These are phyloP conservation scores for Chimonanthus praecox DNA, from an alignment of 164 flowering plant genomes.

Conservation along the genomic window DNA sequence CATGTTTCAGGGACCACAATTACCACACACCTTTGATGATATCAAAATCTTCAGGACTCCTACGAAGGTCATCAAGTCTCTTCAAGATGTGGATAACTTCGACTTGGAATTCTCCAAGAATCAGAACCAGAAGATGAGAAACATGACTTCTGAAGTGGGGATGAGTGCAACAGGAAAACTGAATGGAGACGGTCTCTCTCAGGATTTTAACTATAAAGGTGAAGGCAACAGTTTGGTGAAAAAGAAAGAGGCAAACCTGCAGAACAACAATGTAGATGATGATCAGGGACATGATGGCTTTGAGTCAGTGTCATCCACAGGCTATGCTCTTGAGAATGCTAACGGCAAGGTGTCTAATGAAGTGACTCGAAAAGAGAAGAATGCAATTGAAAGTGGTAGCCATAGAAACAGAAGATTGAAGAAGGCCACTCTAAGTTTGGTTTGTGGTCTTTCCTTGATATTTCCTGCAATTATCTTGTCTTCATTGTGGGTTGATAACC, in stretches of 20 bases:
- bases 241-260: background rate
- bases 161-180: constrained; percentile 32
- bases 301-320: constrained; percentile 65
- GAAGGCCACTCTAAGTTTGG: constrained; percentile 19
- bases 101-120: constrained; percentile 30
- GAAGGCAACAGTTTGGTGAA: constrained; percentile 13
- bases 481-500: constrained; percentile 23
- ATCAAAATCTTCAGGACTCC: constrained; percentile 58
- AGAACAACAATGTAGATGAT: background rate
- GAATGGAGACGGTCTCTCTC: constrained; percentile 20
- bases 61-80: constrained; percentile 71
- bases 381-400: constrained; percentile 5
- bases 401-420: constrained; percentile 6
- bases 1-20: constrained; percentile 46
- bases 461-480: constrained; percentile 30
- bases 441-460: constrained; percentile 23
- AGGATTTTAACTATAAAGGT: constrained; percentile 12
- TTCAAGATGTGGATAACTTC: constrained; percentile 44
- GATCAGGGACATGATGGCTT: constrained; percentile 30
- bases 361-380: constrained; percentile 15
- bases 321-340: constrained; percentile 21
- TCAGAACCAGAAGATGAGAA: constrained; percentile 31
- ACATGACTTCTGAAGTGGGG: constrained; percentile 31
- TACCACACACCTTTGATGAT: constrained; percentile 47
- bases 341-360: constrained; percentile 20